These are phyloP conservation scores for Trichopus zeylanicus DNA, from an alignment of 116 monocot genomes.

Conservation along the genomic window DNA sequence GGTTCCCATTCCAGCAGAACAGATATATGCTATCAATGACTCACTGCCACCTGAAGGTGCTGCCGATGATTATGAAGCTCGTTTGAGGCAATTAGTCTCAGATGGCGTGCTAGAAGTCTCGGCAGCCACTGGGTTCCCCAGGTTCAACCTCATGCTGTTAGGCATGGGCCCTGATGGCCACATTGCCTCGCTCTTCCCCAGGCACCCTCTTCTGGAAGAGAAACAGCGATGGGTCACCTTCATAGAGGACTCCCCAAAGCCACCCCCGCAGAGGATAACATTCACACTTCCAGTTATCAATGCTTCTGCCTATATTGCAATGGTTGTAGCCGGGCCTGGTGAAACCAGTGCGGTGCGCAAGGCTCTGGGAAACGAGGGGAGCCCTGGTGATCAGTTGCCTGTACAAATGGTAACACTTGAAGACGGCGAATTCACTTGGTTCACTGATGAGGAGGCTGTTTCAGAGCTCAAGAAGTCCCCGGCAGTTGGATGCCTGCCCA, in stretches of 20 bases:
- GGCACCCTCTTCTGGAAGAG: conserved; percentile 2
- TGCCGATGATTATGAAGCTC: conserved; percentile 66
- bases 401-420: conserved; percentile 8
- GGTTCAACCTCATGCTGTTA: conserved; percentile 8
- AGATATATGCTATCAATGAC: conserved; percentile 85
- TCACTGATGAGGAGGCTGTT: conserved; percentile 2
- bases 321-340: conserved; percentile 6
- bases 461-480: too few species aligned
- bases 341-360: neutral
- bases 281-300: conserved; percentile 14
- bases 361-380: neutral
- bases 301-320: conserved; percentile 1
- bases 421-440: conserved; percentile 9
- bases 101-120: neutral
- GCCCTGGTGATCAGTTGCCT: neutral
- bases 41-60: conserved; percentile 63
- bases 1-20: conserved; percentile 74
- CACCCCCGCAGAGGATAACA: conserved; percentile 4
- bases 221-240: neutral
- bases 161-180: conserved; percentile 17
- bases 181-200: conserved; percentile 10
- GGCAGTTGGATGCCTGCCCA: too few species aligned
- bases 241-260: neutral
- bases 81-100: conserved; percentile 37
- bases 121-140: conserved; percentile 1